Conservation (phyloP, 2,329 filamentous ascomycete species). For the Stachybotrys echinatus region DNA sequence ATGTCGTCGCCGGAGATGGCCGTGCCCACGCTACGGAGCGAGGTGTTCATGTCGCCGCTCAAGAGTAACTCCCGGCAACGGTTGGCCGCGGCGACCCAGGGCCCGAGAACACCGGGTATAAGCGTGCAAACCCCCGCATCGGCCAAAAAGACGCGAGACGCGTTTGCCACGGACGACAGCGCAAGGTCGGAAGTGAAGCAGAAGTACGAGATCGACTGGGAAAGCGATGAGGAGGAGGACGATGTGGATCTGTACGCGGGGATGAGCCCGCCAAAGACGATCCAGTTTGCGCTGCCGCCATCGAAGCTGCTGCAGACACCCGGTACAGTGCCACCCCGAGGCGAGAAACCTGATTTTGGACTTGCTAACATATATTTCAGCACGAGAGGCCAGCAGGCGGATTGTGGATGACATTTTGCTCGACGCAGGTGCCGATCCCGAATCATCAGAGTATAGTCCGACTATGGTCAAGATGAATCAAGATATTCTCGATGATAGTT, state of each 20-base stretch:
- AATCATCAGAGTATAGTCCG: conserved; percentile 55
- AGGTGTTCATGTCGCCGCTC: conserved; percentile 76
- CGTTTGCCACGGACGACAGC: conserved; percentile 30
- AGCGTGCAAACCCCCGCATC: conserved; percentile 74
- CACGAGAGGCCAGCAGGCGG: conserved; percentile 71
- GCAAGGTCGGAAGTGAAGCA: conserved; percentile 18
- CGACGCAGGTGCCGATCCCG: conserved; percentile 62
- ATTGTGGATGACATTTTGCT: conserved; percentile 77
- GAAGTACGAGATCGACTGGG: conserved; percentile 62
- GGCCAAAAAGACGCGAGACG: conserved; percentile 43
- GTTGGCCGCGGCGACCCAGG: conserved; percentile 33
- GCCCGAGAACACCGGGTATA: conserved; percentile 70
- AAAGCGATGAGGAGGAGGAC: conserved; percentile 67
- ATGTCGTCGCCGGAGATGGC: conserved; percentile 73
- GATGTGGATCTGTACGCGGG: conserved; percentile 59
- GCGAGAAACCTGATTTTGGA: too few species aligned
- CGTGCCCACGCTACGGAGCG: conserved; percentile 76
- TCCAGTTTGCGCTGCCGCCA: conserved; percentile 76
- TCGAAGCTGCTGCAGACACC: conserved; percentile 76
- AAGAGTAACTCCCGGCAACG: conserved; percentile 39
- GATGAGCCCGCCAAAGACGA: conserved; percentile 89
- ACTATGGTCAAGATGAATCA: conserved; percentile 62
- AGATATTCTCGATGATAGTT: conserved; percentile 57
- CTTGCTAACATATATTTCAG: conserved; percentile 31
- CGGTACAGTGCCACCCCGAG: conserved; percentile 41